Conservation (phyloP, 495 filamentous ascomycete species). For the Neurospora sublineolata region DNA sequence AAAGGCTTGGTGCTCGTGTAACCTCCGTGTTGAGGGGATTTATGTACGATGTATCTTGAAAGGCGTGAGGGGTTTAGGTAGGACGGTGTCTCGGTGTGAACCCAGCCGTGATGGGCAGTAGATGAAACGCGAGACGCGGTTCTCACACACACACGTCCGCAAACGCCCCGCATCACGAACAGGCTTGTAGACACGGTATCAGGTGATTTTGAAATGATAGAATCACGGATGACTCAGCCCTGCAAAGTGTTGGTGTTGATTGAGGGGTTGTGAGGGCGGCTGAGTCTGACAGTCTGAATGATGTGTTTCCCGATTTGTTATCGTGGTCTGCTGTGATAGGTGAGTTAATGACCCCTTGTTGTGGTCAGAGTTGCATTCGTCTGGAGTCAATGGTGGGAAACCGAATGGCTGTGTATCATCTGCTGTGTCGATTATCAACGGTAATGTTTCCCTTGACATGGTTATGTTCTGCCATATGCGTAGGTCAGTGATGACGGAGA, state of each 20-base stretch:
- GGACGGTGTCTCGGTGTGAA: background rate
- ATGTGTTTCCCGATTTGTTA: background rate
- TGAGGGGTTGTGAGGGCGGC: background rate
- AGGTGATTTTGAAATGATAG: slow-evolving; percentile 5
- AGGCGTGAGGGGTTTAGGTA: background rate
- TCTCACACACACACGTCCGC: background rate
- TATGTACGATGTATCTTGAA: background rate
- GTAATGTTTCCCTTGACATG: background rate
- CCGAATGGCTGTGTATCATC: background rate
- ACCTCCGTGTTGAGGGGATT: background rate
- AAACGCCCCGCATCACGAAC: slow-evolving; percentile 6
- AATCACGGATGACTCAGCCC: background rate
- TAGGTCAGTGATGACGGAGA: background rate
- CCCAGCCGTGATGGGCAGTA: slow-evolving; percentile 1
- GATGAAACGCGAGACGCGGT: background rate
- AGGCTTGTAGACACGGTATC: slow-evolving; percentile 3
- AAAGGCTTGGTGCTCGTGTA: background rate
- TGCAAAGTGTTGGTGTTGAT: background rate
- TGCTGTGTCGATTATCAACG: background rate
- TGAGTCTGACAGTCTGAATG: background rate
- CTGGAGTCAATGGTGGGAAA: background rate
- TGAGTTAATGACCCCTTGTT: background rate
- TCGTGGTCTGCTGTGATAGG: background rate
- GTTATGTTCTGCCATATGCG: background rate
- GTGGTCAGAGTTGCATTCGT: background rate